Evolutionary conservation across 139 green algal species (phyloP), one percentile per base, ranked within the genome.

Genomic region (Chlorella sp.): DNA sequence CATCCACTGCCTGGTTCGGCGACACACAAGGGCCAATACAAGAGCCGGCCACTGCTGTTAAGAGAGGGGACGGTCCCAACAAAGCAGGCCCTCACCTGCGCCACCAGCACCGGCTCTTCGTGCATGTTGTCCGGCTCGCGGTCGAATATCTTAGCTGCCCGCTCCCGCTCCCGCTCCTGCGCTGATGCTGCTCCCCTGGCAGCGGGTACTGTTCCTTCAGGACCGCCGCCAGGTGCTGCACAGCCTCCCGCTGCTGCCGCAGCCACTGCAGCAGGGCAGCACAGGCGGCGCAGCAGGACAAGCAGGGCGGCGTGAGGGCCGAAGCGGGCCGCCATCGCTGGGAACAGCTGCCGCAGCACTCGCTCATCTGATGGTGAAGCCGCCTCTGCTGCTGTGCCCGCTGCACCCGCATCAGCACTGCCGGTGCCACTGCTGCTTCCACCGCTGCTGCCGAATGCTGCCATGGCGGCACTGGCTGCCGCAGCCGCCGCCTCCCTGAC

Each of bases 51-150:
- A n/a, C n/a, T n/a, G n/a, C n/a, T n/a, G n/a, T n/a, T n/a, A n/a
- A n/a, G n/a, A n/a, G n/a, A n/a, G n/a, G n/a, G n/a, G n/a, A n/a
- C n/a, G n/a, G n/a, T n/a, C n/a, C n/a, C n/a, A n/a, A n/a, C n/a
- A n/a, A n/a, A 51, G 44, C 44, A 51, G 44, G 7, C 9, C 44
- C 44, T 51, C 28, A 97, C 82, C 90, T 97, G 94, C 0, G 91
- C 91, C 20, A 92, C 30, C 51, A 96, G 86, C 74, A 97, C 67
- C 32, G 90, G 87, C 87, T 98, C 95, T 79, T 95, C 88, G 71
- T 98, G 95, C 18, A 95, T 92, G 87, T 98, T 98, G 81, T 98
- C 95, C 6, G 85, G 51, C 88, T 98, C 95, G 20, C 90, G 91
- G 65, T 98, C 95, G 86, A 98, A 98, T 38, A 98, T 85, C 63